Evolutionary conservation across 2,329 filamentous ascomycete species (phyloP), one percentile per base, ranked within the genome.

Genomic region (Exophiala viscosa): DNA sequence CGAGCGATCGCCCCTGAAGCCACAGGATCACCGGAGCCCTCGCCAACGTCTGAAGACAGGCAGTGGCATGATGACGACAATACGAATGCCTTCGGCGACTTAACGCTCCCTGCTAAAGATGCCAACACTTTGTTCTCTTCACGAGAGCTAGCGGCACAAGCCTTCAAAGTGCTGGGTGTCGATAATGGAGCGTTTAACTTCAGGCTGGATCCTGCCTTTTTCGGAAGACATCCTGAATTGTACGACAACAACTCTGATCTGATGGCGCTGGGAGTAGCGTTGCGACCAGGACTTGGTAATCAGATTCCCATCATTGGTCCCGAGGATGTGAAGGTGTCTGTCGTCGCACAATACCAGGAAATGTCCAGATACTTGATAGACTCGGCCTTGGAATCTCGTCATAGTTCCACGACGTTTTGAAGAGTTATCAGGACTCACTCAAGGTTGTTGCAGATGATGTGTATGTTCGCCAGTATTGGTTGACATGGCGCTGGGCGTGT

Each of bases 141-240:
- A 33, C 33, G 46, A 23, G n/a, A 10, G 3, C 49, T 49, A 9
- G 50, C 45, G 5, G 28, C 49, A 9, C 17, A 56, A 41, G 43
- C 50, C 10, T 56, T 56, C 52, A 55, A 48, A 39, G 6, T 55
- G 31, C 28, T 53, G 28, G 49, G 50, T 9, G 53, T 50, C 50
- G 31, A 56, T 18, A 45, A 44, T 5, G 54, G 46, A 8, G 23
- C 50, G 10, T 15, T 17, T 8, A 44, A 50, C 23, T 56, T 56
- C 45, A 33, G 28, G 41, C 40, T 53, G 13, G 54, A 50, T 38
- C 50, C 50, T 10, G 17, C 20, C 17, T 56, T 56, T 40, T 50
- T 53, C 33, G 43, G 44, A 13, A 50, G 34, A 42, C 40, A 55
- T 34, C 52, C 52, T 17, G 54, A 56, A 40, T 38, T 56, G 9